Percentiles rank a stretch among this genome's conserved stretches.
These are phyloP conservation scores for Boletus pseudo-olivaceus DNA, from an alignment of 768 basidiomycete species.

Conservation along the genomic window DNA sequence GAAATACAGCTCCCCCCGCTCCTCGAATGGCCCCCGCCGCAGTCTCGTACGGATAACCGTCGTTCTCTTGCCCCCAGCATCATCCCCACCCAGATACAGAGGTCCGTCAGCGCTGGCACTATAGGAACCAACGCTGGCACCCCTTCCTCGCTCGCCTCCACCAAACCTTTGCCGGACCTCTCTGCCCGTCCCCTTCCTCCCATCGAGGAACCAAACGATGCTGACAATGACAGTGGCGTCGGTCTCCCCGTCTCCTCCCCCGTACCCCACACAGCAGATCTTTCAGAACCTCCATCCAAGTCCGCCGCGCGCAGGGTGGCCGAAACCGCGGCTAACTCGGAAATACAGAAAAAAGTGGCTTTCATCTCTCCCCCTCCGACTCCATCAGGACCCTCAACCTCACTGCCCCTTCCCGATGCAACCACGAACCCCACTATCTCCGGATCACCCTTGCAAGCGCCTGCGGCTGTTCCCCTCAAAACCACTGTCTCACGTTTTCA, in stretches of 20 bases:
- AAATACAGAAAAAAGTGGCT: constrained; percentile 80
- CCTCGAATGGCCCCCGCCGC: constrained; percentile 61
- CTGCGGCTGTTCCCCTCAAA: constrained; percentile 42
- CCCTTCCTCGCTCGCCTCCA: constrained; percentile 46
- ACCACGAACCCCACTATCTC: constrained; percentile 33
- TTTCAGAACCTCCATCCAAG: constrained; percentile 25
- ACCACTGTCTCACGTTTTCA: constrained; percentile 77
- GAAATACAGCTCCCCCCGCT: constrained; percentile 54
- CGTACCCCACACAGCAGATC: constrained; percentile 23
- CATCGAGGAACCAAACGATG: constrained; percentile 40
- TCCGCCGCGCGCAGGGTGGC: constrained; percentile 36
- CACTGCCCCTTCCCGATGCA: constrained; percentile 51
- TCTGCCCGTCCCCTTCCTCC: constrained; percentile 46
- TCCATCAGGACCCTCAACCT: constrained; percentile 45
- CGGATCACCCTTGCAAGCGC: constrained; percentile 28
- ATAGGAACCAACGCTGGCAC: constrained; percentile 37
- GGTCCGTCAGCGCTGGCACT: constrained; percentile 28
- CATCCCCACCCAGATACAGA: constrained; percentile 24
- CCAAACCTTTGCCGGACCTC: constrained; percentile 74
- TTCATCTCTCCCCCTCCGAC: constrained; percentile 82
- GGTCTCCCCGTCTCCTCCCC: constrained; percentile 34
- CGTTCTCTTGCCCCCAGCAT: constrained; percentile 14
- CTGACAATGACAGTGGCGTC: constrained; percentile 35
- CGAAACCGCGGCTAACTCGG: constrained; percentile 34
- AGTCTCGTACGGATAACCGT: constrained; percentile 23